Evolutionary conservation across 2,329 filamentous ascomycete genomes (phyloP), one percentile per base, ranked within the genome.

Genomic region (Cladosporium sp.): DNA sequence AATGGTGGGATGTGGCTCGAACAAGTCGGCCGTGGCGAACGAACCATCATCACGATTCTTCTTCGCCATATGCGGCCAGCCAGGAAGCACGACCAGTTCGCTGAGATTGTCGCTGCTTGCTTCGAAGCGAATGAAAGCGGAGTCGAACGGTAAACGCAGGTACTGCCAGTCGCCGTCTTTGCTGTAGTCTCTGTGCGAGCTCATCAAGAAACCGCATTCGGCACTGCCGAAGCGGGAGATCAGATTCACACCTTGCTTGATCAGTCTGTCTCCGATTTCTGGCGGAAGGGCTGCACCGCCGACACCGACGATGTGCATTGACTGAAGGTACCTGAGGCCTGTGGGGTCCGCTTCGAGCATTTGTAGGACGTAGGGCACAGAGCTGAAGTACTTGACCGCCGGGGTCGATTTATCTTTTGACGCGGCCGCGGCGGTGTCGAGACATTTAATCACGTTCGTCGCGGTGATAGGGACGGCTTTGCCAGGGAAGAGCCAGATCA

Each of bases 161-260:
- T 79, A 84, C 54, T 84, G 75, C 82, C 82, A 86, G 2, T 77
- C 76, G n/a, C 66, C 72, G 51, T 86, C 82, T 0, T 55, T 62
- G 0, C 50, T 52, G 51, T 79, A 85, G 19, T 80, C 67, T 18
- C 82, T 74, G 60, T 80, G 74, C 0, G 83, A 86, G 3, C 79
- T 83, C 60, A 86, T 71, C 12, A 86, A 62, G 53, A 86, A 86
- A 0, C 83, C 82, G 50, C 82, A 85, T 60, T 86, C 83, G 7
- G 81, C 79, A 58, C 81, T 85, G 2, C 83, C 83, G 61, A 82
- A 84, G 36, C 83, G 71, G 0, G 80, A 85, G 1, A 84, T 68
- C 4, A 86, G 72, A 7, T 78, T 79, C 1, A 86, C 73, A 0
- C 71, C 73, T 5, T 68, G 61, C 0, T 63, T 47, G 0, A 83